These are phyloP conservation scores for Arthroderma sp. DNA, from an alignment of 2,329 filamentous ascomycete genomes.

Conservation along the genomic window DNA sequence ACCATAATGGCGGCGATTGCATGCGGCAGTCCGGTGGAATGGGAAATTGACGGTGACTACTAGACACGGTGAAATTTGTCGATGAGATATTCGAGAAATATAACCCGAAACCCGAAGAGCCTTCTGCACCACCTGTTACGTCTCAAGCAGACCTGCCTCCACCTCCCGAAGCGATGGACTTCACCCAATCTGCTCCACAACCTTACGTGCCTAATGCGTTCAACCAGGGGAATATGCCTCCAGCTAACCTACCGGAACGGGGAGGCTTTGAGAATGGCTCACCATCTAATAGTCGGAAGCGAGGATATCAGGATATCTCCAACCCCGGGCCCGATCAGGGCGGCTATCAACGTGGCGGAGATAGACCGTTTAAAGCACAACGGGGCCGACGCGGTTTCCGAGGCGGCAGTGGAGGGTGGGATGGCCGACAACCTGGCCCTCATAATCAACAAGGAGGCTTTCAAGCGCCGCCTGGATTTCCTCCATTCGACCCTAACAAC, in stretches of 20 bases:
- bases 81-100: conserved; percentile 43
- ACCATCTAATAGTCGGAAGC: conserved; percentile 36
- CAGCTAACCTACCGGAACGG: conserved; percentile 8
- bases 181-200: conserved; percentile 11
- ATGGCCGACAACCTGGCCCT: conserved; percentile 30
- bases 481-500: conserved; percentile 42
- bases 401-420: conserved; percentile 19
- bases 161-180: conserved; percentile 4
- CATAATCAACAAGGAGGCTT: conserved; percentile 23
- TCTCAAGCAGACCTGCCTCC: conserved; percentile 14
- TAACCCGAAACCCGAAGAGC: conserved; percentile 29
- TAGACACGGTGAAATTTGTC: conserved; percentile 42
- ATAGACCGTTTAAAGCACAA: conserved; percentile 36
- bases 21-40: neutral
- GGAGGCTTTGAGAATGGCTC: conserved; percentile 10
- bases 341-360: conserved; percentile 23
- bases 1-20: neutral
- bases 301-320: conserved; percentile 39
- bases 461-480: conserved; percentile 33
- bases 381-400: conserved; percentile 25
- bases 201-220: conserved; percentile 13
- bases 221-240: conserved; percentile 8
- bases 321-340: conserved; percentile 33
- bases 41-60: neutral
- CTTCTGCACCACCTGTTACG: conserved; percentile 14